Evolutionary conservation across 2,329 filamentous ascomycete species (phyloP).

Genomic region (Achaetomium macrosporum): DNA sequence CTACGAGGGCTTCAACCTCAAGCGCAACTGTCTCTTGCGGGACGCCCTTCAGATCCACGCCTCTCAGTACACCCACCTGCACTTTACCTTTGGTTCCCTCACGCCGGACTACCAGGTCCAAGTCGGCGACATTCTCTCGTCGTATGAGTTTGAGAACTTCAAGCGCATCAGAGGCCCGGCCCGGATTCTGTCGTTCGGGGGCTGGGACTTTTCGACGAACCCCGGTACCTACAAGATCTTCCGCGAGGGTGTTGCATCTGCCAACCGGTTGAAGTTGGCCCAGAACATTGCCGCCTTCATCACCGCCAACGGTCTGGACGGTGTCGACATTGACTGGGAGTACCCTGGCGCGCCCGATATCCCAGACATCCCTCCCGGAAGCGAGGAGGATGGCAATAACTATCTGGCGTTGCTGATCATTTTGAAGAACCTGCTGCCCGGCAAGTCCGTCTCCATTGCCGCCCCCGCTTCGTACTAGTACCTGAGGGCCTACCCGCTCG

Average conservation of each 20-base stretch:
- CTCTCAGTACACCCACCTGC: conserved; percentile 23
- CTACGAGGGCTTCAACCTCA: conserved; percentile 16
- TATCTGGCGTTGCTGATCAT: conserved; percentile 30
- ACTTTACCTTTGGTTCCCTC: conserved; percentile 27
- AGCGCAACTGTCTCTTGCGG: conserved; percentile 11
- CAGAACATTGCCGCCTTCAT: conserved; percentile 36
- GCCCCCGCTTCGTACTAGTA: conserved; percentile 20
- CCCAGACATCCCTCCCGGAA: conserved; percentile 13
- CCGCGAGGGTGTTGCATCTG: conserved; percentile 8
- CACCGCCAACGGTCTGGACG: conserved; percentile 30
- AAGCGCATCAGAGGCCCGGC: conserved; percentile 10
- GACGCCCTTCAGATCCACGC: conserved; percentile 5
- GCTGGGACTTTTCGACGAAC: conserved; percentile 16
- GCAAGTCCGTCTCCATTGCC: conserved; percentile 19
- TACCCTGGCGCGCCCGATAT: background rate
- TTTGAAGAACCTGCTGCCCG: conserved; percentile 9
- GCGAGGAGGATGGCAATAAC: conserved; percentile 25
- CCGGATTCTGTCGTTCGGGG: conserved; percentile 16
- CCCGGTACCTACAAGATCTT: conserved; percentile 10
- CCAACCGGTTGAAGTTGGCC: conserved; percentile 25
- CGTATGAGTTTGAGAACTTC: conserved; percentile 14
- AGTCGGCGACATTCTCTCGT: background rate
- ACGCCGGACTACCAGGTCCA: conserved; percentile 8
- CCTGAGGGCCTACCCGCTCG: conserved; percentile 19
- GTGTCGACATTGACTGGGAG: too few relatives aligned